phyloP scores from a whole-genome alignment of 2,329 filamentous ascomycete genomes.

The Harringtonia lauricola region DNA sequence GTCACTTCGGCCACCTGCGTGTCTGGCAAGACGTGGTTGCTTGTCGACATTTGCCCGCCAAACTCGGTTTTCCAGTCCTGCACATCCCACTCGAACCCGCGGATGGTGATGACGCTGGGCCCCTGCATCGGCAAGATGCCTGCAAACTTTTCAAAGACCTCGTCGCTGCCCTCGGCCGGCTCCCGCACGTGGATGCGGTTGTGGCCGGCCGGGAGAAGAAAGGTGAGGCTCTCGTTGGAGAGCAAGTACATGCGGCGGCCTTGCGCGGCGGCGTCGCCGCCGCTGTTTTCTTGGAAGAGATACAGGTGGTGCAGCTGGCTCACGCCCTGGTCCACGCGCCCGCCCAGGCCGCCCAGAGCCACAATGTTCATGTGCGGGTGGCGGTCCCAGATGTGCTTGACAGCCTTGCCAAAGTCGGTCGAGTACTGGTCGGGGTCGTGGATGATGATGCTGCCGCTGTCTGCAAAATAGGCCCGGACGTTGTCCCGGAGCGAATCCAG shows the following conservation, averaged over 20 bases:
- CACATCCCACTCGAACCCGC: constrained; percentile 87
- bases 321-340: constrained; percentile 85
- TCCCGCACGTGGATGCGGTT: constrained; percentile 58
- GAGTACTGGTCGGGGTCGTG: constrained; percentile 71
- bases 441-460: constrained; percentile 41
- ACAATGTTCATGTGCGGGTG: constrained; percentile 48
- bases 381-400: constrained; percentile 40
- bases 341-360: constrained; percentile 73
- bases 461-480: constrained; percentile 55
- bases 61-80: constrained; percentile 67
- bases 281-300: constrained; percentile 41
- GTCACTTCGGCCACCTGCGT: constrained; percentile 50
- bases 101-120: constrained; percentile 66
- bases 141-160: constrained; percentile 61
- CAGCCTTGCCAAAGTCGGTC: constrained; percentile 85
- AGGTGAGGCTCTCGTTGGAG: constrained; percentile 70
- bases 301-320: constrained; percentile 82
- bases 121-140: constrained; percentile 71
- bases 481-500: constrained; percentile 67
- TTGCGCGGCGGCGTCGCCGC: constrained; percentile 23
- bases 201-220: constrained; percentile 59
- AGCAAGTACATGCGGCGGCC: constrained; percentile 58
- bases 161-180: constrained; percentile 11
- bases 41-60: constrained; percentile 65
- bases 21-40: constrained; percentile 58